A percentile compares a stretch with the other conserved stretches of the same genome.
These are phyloP conservation scores for Sugiyamaella marilandica DNA, from an alignment of 805 yeast species.

Conservation along the genomic window DNA sequence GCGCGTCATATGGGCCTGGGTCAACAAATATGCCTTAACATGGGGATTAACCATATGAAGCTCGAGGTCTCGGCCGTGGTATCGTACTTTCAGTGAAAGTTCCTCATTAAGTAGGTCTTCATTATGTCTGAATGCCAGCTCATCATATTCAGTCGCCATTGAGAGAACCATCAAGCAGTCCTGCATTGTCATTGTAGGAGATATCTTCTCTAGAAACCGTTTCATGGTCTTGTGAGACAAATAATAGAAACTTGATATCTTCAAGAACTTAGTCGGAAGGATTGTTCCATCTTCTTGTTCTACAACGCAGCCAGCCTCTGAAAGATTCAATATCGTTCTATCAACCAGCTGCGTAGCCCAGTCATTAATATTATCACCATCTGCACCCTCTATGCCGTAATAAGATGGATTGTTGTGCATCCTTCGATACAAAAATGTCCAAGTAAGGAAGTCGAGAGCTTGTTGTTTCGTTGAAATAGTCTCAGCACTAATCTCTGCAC, in stretches of 20 bases:
- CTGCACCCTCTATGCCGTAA: slow-evolving; percentile 64
- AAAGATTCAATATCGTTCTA: slow-evolving; percentile 57
- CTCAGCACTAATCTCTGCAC: slow-evolving; percentile 74
- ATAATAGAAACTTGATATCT: slow-evolving; percentile 86
- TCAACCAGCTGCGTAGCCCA: slow-evolving; percentile 54
- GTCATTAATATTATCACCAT: slow-evolving; percentile 32
- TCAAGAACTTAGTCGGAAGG: slow-evolving; percentile 70
- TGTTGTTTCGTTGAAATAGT: slow-evolving; percentile 60
- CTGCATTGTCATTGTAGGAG: slow-evolving; percentile 45
- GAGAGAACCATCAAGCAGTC: slow-evolving; percentile 59
- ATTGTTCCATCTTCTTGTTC: slow-evolving; percentile 32
- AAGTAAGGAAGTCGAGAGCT: slow-evolving; percentile 68
- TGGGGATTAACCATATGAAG: slow-evolving; percentile 79
- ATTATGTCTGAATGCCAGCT: slow-evolving; percentile 85
- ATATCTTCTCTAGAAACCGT: slow-evolving; percentile 52
- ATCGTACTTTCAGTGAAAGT: slow-evolving; percentile 64
- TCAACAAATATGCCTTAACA: slow-evolving; percentile 64
- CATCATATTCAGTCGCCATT: slow-evolving; percentile 76
- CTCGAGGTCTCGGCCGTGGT: slow-evolving; percentile 39
- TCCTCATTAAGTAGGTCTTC: slow-evolving; percentile 85
- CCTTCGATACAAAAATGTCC: slow-evolving; percentile 71
- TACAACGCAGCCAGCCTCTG: slow-evolving; percentile 66
- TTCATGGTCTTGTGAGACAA: slow-evolving; percentile 86
- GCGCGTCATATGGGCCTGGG: slow-evolving; percentile 69
- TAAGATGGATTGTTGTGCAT: slow-evolving; percentile 75